Evolutionary conservation across 768 basidiomycete genomes (phyloP).

Genomic region (Naganishia vaughanmartiniae): DNA sequence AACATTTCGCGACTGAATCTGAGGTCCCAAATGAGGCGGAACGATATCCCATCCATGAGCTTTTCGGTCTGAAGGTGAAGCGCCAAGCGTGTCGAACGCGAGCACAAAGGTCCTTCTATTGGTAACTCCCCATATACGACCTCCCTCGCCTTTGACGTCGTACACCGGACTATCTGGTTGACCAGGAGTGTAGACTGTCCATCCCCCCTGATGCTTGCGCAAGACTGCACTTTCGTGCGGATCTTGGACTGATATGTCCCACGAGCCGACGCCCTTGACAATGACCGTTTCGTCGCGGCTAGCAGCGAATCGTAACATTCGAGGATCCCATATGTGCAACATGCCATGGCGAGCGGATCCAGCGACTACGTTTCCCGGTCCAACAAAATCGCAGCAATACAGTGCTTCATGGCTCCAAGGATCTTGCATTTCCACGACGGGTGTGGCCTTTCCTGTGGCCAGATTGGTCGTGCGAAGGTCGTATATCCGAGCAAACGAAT

Average conservation of each 20-base stretch:
- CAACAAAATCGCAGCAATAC: conserved; percentile 29
- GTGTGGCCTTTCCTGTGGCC: background rate
- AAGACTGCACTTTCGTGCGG: background rate
- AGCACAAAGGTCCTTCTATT: conserved; percentile 23
- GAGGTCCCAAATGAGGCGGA: background rate
- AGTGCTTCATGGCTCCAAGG: conserved; percentile 30
- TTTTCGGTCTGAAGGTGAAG: background rate
- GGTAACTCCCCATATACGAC: conserved; percentile 31
- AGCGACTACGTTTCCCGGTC: conserved; percentile 15
- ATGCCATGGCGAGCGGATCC: conserved; percentile 29
- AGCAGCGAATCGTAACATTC: conserved; percentile 11
- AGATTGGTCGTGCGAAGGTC: conserved; percentile 27
- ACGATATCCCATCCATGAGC: conserved; percentile 28
- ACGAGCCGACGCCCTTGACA: background rate
- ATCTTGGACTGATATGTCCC: background rate
- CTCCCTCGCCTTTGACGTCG: conserved; percentile 28
- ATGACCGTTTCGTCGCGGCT: background rate
- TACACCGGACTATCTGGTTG: conserved; percentile 30
- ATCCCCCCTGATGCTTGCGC: conserved; percentile 8
- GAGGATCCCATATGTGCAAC: conserved; percentile 28
- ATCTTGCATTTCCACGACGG: conserved; percentile 26
- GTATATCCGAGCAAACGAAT: conserved; percentile 28
- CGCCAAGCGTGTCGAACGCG: conserved; percentile 23
- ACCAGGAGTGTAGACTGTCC: conserved; percentile 28
- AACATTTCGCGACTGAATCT: background rate